Evolutionary conservation across 345 rosid genomes (phyloP).

Genomic region (Rhodomyrtus tomentosa): DNA sequence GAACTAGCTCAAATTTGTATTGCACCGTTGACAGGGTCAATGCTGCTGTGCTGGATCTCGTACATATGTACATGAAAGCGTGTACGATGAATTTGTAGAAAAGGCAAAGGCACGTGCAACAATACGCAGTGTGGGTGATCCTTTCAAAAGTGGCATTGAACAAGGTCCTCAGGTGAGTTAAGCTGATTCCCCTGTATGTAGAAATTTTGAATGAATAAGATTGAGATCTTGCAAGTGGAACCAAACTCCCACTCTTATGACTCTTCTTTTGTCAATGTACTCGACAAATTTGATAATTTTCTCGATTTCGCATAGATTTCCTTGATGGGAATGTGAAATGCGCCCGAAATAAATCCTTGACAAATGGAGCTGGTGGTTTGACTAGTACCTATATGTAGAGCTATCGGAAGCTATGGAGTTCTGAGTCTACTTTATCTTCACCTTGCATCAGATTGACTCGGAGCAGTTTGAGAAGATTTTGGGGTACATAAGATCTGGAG

Average conservation of each 20-base stretch:
- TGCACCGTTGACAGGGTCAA: constrained; percentile 57
- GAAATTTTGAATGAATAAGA: neutral
- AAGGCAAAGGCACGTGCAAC: constrained; percentile 73
- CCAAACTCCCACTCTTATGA: neutral
- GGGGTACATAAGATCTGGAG: constrained; percentile 53
- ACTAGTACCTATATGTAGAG: neutral
- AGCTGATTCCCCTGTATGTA: neutral
- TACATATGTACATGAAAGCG: constrained; percentile 73
- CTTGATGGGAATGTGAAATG: neutral
- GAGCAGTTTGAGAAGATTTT: constrained; percentile 67
- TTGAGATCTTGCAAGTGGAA: neutral
- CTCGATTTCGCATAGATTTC: neutral
- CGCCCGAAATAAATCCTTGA: neutral
- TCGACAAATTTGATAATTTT: neutral
- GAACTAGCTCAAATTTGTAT: neutral
- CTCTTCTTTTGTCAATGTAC: neutral
- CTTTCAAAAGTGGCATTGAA: constrained; percentile 68
- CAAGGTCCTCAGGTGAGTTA: constrained; percentile 93
- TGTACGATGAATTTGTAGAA: constrained; percentile 79
- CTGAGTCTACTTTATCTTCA: neutral
- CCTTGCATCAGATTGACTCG: constrained; percentile 44
- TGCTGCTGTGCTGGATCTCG: constrained; percentile 97
- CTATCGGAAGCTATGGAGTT: neutral
- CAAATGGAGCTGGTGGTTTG: neutral
- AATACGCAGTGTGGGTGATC: constrained; percentile 72